Percentiles rank a stretch among this genome's conserved stretches.
Conservation (phyloP, 2,329 filamentous ascomycete genomes). For the Ophiostoma perfectum region DNA sequence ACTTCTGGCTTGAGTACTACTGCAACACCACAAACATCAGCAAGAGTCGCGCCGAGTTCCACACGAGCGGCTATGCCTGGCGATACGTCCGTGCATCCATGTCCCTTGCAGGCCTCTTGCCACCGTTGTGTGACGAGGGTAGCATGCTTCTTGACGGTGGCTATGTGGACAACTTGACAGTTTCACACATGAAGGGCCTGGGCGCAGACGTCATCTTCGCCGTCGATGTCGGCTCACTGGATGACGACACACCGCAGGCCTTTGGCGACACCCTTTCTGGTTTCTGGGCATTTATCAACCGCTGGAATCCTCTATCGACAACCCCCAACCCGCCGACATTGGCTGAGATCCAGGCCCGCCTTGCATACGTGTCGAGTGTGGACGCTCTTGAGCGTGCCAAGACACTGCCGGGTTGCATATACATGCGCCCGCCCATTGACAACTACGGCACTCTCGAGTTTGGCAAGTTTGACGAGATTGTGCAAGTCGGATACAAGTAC, state of each 20-base stretch:
- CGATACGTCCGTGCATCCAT: constrained; percentile 94
- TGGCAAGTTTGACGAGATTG: constrained; percentile 96
- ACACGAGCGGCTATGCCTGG: constrained; percentile 96
- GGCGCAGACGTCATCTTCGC: constrained; percentile 94
- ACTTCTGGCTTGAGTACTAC: constrained; percentile 98
- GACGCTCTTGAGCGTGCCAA: constrained; percentile 94
- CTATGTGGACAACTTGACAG: constrained; percentile 95
- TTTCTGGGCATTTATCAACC: constrained; percentile 88
- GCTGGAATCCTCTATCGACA: constrained; percentile 92
- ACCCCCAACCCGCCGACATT: constrained; percentile 89
- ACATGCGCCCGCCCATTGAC: constrained; percentile 94
- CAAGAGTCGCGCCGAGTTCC: constrained; percentile 84
- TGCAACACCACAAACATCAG: constrained; percentile 99
- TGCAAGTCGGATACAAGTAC: constrained; percentile 78
- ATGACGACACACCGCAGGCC: constrained; percentile 84
- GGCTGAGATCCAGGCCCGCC: constrained; percentile 87
- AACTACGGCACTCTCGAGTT: constrained; percentile 92
- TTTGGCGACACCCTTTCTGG: constrained; percentile 94
- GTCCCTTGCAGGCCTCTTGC: constrained; percentile 87
- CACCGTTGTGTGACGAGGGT: constrained; percentile 92
- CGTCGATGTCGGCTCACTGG: constrained; percentile 85
- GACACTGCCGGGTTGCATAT: constrained; percentile 81
- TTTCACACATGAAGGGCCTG: constrained; percentile 92
- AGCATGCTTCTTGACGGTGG: constrained; percentile 95
- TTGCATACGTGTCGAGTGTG: constrained; percentile 92